Percentiles rank a stretch among this genome's conserved stretches.
These are phyloP conservation scores for Monosporascus sp. DNA, from an alignment of 2,329 filamentous ascomycete species.

Conservation along the genomic window DNA sequence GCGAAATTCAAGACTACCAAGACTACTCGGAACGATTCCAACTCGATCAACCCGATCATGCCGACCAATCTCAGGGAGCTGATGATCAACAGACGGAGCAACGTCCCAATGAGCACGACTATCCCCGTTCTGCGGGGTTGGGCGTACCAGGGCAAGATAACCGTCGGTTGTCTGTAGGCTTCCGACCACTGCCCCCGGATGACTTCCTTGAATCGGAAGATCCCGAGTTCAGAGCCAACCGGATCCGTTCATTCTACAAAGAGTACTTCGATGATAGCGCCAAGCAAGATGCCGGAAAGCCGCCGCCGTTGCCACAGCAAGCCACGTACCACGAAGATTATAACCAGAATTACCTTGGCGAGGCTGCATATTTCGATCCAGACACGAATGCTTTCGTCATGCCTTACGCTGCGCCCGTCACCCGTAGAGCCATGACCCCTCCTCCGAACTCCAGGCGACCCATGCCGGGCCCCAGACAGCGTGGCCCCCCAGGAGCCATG, in stretches of 20 bases:
- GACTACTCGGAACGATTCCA: slow-evolving; percentile 19
- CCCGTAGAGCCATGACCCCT: slow-evolving; percentile 91
- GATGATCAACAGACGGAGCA: slow-evolving; percentile 12
- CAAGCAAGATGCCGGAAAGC: slow-evolving; percentile 19
- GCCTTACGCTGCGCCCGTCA: slow-evolving; percentile 79
- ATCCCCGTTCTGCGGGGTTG: slow-evolving; percentile 33
- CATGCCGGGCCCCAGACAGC: slow-evolving; percentile 26
- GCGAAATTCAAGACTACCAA: slow-evolving; percentile 17
- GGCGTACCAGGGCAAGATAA: slow-evolving; percentile 50
- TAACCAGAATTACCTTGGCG: slow-evolving; percentile 63
- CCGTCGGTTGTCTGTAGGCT: slow-evolving; percentile 60
- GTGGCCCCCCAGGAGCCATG: slow-evolving; percentile 29
- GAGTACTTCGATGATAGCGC: slow-evolving; percentile 94
- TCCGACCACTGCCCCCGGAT: slow-evolving; percentile 83
- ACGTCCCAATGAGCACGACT: slow-evolving; percentile 17
- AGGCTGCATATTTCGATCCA: slow-evolving; percentile 62
- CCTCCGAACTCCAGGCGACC: slow-evolving; percentile 52
- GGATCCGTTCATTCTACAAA: slow-evolving; percentile 98
- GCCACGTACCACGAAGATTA: slow-evolving; percentile 69
- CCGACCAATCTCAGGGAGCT: slow-evolving; percentile 20
- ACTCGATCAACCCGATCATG: slow-evolving; percentile 25
- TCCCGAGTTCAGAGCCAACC: slow-evolving; percentile 88
- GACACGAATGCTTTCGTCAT: slow-evolving; percentile 67
- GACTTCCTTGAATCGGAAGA: slow-evolving; percentile 77
- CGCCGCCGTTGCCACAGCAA: slow-evolving; percentile 15